Evolutionary conservation across 495 filamentous ascomycete genomes (phyloP).

Genomic region (Chaetomium fimeti): DNA sequence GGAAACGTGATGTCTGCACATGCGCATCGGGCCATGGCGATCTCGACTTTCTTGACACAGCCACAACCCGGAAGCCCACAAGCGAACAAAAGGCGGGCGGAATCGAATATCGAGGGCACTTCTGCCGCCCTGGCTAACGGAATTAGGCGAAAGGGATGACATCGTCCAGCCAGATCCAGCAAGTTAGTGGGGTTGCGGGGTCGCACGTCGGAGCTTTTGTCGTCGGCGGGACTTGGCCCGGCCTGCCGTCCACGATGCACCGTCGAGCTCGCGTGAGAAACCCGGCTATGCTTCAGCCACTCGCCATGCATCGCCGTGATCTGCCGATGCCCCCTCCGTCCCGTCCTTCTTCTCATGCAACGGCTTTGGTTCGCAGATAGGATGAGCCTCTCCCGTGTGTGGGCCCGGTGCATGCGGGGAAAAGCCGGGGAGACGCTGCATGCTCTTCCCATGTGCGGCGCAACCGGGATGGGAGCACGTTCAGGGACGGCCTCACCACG

Average conservation of each 20-base stretch:
- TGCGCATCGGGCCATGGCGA: constrained; percentile 15
- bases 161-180: constrained; percentile 24
- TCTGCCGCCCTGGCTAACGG: constrained; percentile 19
- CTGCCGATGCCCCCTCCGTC: neutral
- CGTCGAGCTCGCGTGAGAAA: constrained; percentile 9
- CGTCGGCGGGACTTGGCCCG: constrained; percentile 20
- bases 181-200: constrained; percentile 37
- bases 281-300: constrained; percentile 11
- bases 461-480: neutral
- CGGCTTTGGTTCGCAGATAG: neutral
- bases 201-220: constrained; percentile 19
- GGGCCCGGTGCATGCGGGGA: constrained; percentile 10
- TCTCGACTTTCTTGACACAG: constrained; percentile 16
- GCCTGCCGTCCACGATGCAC: constrained; percentile 17
- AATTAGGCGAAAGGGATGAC: constrained; percentile 28
- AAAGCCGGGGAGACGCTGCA: constrained; percentile 1
- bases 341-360: neutral
- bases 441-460: neutral
- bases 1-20: constrained; percentile 25
- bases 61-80: constrained; percentile 3
- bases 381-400: neutral
- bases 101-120: constrained; percentile 1
- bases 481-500: neutral
- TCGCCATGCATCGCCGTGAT: neutral
- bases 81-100: constrained; percentile 10